phyloP scores from a whole-genome alignment of 805 yeast species.

The Saturnispora halmiae region DNA sequence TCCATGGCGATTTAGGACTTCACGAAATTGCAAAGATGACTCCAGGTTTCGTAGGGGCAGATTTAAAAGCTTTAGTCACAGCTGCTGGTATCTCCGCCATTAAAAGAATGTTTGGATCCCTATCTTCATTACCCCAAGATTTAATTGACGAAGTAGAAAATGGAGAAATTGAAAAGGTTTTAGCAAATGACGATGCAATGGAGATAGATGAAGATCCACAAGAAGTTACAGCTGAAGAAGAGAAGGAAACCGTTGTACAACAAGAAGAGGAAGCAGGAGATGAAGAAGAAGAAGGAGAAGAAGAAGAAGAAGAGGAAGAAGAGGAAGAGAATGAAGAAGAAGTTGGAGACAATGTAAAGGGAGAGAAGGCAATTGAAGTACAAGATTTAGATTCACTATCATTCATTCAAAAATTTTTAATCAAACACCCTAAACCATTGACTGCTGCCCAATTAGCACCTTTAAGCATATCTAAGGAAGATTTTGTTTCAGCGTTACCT shows the following conservation, averaged over 20 bases:
- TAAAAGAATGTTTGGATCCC: constrained; percentile 71
- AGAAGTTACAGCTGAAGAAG: constrained; percentile 4
- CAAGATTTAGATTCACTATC: constrained; percentile 28
- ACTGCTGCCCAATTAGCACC: constrained; percentile 68
- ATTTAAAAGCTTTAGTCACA: constrained; percentile 82
- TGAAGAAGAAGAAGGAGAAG: not conserved
- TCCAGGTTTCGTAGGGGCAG: constrained; percentile 98
- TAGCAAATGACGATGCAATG: constrained; percentile 4
- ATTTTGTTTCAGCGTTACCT: constrained; percentile 79
- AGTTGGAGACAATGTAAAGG: not conserved
- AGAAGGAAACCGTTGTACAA: constrained; percentile 19
- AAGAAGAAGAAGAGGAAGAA: not conserved
- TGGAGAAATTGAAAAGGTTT: constrained; percentile 1
- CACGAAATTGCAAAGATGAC: constrained; percentile 76
- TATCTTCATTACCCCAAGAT: constrained; percentile 29
- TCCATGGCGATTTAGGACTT: constrained; percentile 66
- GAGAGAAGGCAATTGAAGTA: not conserved
- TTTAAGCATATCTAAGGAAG: constrained; percentile 65
- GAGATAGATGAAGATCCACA: constrained; percentile 7
- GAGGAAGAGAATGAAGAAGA: not conserved
- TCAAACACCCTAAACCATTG: constrained; percentile 70
- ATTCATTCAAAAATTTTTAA: constrained; percentile 63
- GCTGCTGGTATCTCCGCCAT: constrained; percentile 95
- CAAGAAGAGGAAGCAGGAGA: not conserved
- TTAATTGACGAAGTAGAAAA: constrained; percentile 24